phyloP scores from a whole-genome alignment of 2,329 filamentous ascomycete species.

The Alternaria triticimaculans region DNA sequence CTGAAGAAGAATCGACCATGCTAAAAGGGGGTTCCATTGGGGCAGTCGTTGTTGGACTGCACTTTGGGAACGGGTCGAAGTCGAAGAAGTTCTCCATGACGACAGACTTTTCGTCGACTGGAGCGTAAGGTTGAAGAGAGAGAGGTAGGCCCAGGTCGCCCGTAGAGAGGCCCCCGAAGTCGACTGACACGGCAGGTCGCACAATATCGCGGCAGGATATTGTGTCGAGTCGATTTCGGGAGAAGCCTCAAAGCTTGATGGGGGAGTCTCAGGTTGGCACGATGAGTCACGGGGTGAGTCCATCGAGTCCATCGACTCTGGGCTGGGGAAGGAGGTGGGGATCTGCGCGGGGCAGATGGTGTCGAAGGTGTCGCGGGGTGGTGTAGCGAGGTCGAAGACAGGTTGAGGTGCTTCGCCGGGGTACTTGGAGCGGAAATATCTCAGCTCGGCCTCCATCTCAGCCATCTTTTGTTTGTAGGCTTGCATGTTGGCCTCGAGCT shows the following conservation, averaged over 20 bases:
- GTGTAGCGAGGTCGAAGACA: slow-evolving; percentile 30
- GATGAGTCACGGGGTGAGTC: slow-evolving; percentile 49
- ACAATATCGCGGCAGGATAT: slow-evolving; percentile 99
- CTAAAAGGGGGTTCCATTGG: slow-evolving; percentile 34
- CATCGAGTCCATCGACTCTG: slow-evolving; percentile 48
- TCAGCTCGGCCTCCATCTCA: slow-evolving; percentile 58
- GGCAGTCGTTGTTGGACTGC: slow-evolving; percentile 21
- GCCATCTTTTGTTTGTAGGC: slow-evolving; percentile 58
- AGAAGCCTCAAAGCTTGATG: slow-evolving; percentile 50
- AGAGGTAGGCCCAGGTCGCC: slow-evolving; percentile 46
- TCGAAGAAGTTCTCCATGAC: slow-evolving; percentile 46
- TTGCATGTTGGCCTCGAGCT: slow-evolving; percentile 69
- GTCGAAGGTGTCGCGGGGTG: slow-evolving; percentile 30
- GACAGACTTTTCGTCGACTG: slow-evolving; percentile 49
- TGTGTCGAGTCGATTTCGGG: slow-evolving; percentile 91
- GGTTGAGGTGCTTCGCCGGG: slow-evolving; percentile 36
- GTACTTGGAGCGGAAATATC: slow-evolving; percentile 43
- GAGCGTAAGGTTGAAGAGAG: slow-evolving; percentile 46
- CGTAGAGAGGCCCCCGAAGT: slow-evolving; percentile 49
- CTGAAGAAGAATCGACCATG: slow-evolving; percentile 39
- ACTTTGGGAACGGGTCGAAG: slow-evolving; percentile 50
- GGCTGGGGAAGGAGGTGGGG: slow-evolving; percentile 43
- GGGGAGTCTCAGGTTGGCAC: slow-evolving; percentile 49
- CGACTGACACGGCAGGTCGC: slow-evolving; percentile 99
- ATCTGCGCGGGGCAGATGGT: slow-evolving; percentile 48